Conservation (phyloP, 768 basidiomycete genomes). For the Dentipellis fragilis region DNA sequence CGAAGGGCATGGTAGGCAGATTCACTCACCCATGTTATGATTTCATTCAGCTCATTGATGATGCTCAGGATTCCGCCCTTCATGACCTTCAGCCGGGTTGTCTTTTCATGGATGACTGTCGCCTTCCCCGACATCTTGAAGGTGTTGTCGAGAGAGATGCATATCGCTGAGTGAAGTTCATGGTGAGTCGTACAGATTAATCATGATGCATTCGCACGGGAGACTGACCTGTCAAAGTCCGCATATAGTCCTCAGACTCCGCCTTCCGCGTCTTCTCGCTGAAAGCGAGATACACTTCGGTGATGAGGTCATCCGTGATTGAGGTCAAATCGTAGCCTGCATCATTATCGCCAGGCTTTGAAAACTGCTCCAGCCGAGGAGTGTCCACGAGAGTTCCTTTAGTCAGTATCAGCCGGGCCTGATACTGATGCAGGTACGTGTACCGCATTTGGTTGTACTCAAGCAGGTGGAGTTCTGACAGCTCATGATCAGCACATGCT, state of each 20-base stretch:
- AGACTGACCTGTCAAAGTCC: conserved; percentile 13
- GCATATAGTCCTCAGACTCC: conserved; percentile 13
- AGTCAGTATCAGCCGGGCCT: conserved; percentile 10
- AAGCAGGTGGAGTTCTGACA: conserved; percentile 17
- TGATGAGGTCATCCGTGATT: conserved; percentile 15
- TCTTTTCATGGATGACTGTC: neutral
- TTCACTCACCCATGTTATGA: conserved; percentile 11
- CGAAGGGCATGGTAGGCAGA: neutral
- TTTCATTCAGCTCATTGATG: conserved; percentile 13
- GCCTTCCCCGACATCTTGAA: conserved; percentile 15
- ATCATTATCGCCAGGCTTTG: neutral
- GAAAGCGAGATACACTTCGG: conserved; percentile 15
- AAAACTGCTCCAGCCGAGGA: neutral
- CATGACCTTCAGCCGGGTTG: neutral
- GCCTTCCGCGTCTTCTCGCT: conserved; percentile 4
- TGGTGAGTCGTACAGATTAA: neutral
- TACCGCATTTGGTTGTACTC: conserved; percentile 12
- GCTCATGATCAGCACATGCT: neutral
- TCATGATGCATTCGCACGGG: neutral
- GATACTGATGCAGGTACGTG: conserved; percentile 12
- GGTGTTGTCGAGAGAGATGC: conserved; percentile 11
- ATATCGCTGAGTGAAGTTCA: conserved; percentile 1
- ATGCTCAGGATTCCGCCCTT: conserved; percentile 12
- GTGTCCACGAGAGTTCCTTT: neutral
- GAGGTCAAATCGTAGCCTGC: conserved; percentile 1